Conservation (phyloP, 1,139 yeast genomes). For the Yamadazyma diospyri region DNA sequence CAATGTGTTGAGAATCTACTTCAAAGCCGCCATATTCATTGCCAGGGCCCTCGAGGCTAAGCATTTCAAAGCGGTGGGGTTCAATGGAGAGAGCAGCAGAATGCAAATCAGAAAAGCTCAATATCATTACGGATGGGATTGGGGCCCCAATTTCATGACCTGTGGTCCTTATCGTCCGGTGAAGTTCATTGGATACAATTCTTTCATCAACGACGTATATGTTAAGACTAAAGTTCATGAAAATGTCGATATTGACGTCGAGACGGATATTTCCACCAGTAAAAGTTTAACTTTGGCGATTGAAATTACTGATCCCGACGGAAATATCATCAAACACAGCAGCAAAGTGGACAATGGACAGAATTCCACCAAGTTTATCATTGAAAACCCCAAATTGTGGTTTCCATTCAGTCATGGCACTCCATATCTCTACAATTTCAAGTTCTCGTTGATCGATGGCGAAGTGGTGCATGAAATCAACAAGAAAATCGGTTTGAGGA, state of each 20-base stretch:
- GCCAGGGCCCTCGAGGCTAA: slow-evolving; percentile 19
- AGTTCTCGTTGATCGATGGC: slow-evolving; percentile 10
- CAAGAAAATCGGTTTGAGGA: slow-evolving; percentile 31
- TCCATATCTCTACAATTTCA: slow-evolving; percentile 28
- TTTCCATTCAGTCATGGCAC: slow-evolving; percentile 36
- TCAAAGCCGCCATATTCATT: slow-evolving; percentile 19
- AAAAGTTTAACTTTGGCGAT: slow-evolving; percentile 7
- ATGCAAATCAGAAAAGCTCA: slow-evolving; percentile 48
- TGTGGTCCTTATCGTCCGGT: slow-evolving; percentile 47
- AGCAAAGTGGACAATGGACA: background rate
- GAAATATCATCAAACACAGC: background rate
- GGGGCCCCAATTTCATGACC: slow-evolving; percentile 48
- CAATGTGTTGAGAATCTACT: slow-evolving; percentile 18
- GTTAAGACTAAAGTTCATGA: slow-evolving; percentile 18
- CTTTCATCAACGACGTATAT: slow-evolving; percentile 18
- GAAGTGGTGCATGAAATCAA: slow-evolving; percentile 5
- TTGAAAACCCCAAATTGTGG: slow-evolving; percentile 32
- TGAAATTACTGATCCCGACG: slow-evolving; percentile 6
- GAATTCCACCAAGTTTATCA: slow-evolving; percentile 5
- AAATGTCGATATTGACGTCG: slow-evolving; percentile 6
- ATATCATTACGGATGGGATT: slow-evolving; percentile 57
- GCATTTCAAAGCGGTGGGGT: slow-evolving; percentile 20
- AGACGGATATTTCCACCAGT: slow-evolving; percentile 8
- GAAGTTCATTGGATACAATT: slow-evolving; percentile 22
- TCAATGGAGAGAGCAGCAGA: slow-evolving; percentile 40